phyloP scores from a whole-genome alignment of 2,329 filamentous ascomycete genomes.

The Exophiala mesophila region DNA sequence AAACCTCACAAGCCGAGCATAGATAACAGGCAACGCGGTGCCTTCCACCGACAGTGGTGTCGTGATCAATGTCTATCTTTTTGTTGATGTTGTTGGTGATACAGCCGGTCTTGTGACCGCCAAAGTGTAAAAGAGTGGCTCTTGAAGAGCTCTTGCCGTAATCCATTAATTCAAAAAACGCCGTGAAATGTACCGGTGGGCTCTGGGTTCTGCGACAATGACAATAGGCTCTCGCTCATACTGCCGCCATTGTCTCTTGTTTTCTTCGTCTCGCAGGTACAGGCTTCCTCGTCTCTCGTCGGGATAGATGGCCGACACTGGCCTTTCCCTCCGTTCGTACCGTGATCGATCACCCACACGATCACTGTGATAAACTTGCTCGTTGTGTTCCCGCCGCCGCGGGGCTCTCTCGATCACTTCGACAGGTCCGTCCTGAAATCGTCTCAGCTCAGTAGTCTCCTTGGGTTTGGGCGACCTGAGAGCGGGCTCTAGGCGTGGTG shows the following conservation, averaged over 20 bases:
- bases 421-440: slow-evolving; percentile 9
- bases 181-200: slow-evolving; percentile 9
- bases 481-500: not conserved
- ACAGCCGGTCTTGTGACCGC: no score
- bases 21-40: slow-evolving; percentile 9
- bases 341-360: slow-evolving; percentile 7
- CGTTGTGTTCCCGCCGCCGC: slow-evolving; percentile 9
- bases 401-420: slow-evolving; percentile 19
- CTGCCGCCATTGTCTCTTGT: slow-evolving; percentile 11
- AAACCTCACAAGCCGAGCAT: slow-evolving; percentile 12
- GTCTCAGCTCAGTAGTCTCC: slow-evolving; percentile 10
- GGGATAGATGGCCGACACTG: slow-evolving; percentile 10
- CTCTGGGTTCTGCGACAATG: slow-evolving; percentile 19
- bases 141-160: slow-evolving; percentile 4
- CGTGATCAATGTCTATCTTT: slow-evolving; percentile 6
- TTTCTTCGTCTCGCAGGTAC: slow-evolving; percentile 18
- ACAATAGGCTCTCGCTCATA: slow-evolving; percentile 19
- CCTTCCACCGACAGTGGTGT: slow-evolving; percentile 9
- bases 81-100: slow-evolving; percentile 17
- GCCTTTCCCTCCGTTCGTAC: slow-evolving; percentile 10
- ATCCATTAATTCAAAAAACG: slow-evolving; percentile 10
- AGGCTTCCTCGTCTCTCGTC: slow-evolving; percentile 16
- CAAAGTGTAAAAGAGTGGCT: no score
- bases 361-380: slow-evolving; percentile 13
- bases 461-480: slow-evolving; percentile 3